Evolutionary conservation across 495 filamentous ascomycete genomes (phyloP), one percentile per base, ranked within the genome.

Genomic region (Bathelium albidoporum): DNA sequence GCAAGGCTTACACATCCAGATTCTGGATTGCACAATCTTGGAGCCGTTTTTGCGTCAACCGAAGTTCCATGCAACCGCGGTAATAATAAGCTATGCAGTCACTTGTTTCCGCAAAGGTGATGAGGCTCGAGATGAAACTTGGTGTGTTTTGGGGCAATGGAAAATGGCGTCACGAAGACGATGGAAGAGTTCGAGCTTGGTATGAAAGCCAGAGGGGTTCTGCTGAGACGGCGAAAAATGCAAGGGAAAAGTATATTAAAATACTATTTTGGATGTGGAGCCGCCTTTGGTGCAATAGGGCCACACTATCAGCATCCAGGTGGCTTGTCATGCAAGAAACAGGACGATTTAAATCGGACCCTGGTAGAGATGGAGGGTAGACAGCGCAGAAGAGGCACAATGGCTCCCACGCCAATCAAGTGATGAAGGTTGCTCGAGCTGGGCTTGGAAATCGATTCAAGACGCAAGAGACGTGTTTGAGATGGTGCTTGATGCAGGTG

Each of bases 381-480:
- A 55, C 29, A 29, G 49, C 24, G 49, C 49, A 55, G 24, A 0
- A 26, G 49, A 55, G 20, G 49, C 16, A 55, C 49, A n/a, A n/a
- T 49, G 29, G 49, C 0, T 29, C 49, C 20, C 16, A 28, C 16
- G 49, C 49, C 24, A 55, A 55, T 55, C 49, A 24, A 55, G 49
- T 16, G 49, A 55, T 16, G 24, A 24, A n/a, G 24, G 24, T 55
- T 26, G 24, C 49, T 55, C 49, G 24, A 24, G 24, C 49, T 20
- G 20, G 49, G 49, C 24, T 10, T 55, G 49, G 49, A 24, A 9
- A 12, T 55, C 24, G 49, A 55, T 55, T 55, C 49, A 55, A 55
- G 49, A 55, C 49, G 49, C 49, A 55, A 55, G 49, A 55, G 49
- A 55, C 49, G 16, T 55, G 49, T 55, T 55, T 55, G 49, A 55